These are phyloP conservation scores for Aspergillus viridinutans DNA, from an alignment of 2,329 filamentous ascomycete genomes.

Conservation along the genomic window DNA sequence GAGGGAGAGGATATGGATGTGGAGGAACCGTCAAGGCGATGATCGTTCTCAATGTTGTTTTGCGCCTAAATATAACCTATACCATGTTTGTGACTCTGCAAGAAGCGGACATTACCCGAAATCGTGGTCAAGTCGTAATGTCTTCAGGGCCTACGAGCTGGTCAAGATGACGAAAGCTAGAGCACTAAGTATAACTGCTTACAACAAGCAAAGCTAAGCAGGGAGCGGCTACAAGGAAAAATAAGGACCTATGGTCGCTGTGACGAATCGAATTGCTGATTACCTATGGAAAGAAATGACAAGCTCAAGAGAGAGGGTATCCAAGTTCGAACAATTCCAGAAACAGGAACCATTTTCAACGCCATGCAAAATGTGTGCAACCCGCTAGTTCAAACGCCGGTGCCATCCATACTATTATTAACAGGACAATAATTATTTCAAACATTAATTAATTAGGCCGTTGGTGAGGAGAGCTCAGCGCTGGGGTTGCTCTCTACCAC, in stretches of 20 bases:
- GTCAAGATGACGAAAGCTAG: no score
- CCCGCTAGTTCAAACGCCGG: background rate
- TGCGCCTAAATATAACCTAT: no score
- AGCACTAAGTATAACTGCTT: no score
- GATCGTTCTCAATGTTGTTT: background rate
- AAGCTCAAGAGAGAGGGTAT: background rate
- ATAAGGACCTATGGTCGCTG: background rate
- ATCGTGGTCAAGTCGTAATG: no score
- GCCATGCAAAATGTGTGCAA: background rate
- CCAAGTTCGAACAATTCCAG: background rate
- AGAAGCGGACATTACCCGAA: no score
- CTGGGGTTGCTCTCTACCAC: background rate
- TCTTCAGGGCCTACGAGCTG: no score
- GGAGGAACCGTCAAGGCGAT: background rate
- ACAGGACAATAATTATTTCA: background rate
- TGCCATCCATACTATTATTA: background rate
- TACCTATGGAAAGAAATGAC: background rate
- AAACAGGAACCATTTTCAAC: background rate
- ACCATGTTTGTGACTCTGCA: no score
- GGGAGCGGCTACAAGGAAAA: background rate
- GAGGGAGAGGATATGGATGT: slow-evolving; percentile 11
- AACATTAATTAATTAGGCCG: background rate
- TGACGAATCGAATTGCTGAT: background rate
- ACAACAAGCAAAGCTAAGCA: background rate
- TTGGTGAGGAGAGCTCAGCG: background rate